phyloP scores from a whole-genome alignment of 192 early-diverging fungal species.

The Backusella tarrabulga region DNA sequence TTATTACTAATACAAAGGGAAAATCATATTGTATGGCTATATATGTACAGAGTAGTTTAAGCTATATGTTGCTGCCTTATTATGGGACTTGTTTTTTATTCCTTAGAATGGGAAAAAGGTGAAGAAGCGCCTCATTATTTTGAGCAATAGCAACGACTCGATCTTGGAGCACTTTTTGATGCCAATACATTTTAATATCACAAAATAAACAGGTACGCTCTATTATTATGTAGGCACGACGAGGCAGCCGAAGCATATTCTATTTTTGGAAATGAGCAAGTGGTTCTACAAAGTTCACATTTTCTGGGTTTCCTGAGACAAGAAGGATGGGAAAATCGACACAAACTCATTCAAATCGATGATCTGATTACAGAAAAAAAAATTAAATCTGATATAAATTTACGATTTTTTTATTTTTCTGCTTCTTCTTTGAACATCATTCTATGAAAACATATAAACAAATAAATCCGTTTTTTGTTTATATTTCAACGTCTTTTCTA shows the following conservation, averaged over 20 bases:
- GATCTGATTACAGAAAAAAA: not conserved
- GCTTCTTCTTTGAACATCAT: not conserved
- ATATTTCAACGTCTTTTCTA: constrained; percentile 11
- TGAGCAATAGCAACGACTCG: too few species aligned
- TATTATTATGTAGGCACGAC: too few species aligned
- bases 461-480: not conserved
- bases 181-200: too few species aligned
- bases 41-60: too few species aligned
- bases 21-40: too few species aligned
- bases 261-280: not conserved
- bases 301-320: not conserved
- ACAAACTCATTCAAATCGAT: not conserved
- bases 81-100: too few species aligned
- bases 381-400: not conserved
- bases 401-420: not conserved
- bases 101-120: too few species aligned
- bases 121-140: too few species aligned
- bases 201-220: too few species aligned
- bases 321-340: not conserved
- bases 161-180: too few species aligned
- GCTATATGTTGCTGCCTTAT: too few species aligned
- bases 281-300: not conserved
- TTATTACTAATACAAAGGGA: too few species aligned
- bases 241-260: not conserved
- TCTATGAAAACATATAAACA: not conserved